Base-by-base conservation (phyloP, 768 basidiomycete species). In the Boletus rex-veris region DNA sequence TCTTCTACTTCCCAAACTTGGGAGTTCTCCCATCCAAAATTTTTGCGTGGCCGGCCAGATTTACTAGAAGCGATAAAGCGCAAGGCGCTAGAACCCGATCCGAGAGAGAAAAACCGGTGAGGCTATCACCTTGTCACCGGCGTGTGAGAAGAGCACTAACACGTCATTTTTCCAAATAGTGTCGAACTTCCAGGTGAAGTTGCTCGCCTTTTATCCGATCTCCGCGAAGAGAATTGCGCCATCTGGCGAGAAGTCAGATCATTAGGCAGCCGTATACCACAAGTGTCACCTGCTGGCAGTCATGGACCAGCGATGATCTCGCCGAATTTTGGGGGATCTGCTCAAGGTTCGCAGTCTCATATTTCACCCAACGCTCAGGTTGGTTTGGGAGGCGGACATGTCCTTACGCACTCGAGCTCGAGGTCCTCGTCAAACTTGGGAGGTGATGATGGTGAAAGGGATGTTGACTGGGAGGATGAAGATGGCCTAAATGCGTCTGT, bases 21-120 rank as follows among this genome's bases (percentile, higher is more conserved):
- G 89, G 90, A 92, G 67, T 92, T 94, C 69, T 88, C 86, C 5
- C 91, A 94, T 67, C 84, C 84, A 70, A 90, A 91, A 63, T 92
- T 93, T 70, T 75, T 90, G 19, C 86, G 88, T 40, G 90, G 83
- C 0, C 81, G 88, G 10, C 84, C 86, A 24, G 90, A 92, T 67
- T 75, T 92, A 40, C 76, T 92, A 11, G 89, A 92, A 63, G 87
- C 87, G 62, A 93, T 93, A 65, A 91, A 89, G 70, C 82, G 91
- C 53, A 92, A 92, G 72, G 87, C 89, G 0, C 73, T 91, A 15
- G 89, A 92, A 61, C 88, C 88, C 0, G 89, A 90, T 71, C 86
- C 86, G 5, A 80, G 78, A 11, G 69, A 70, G 46, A 63, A 58
- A 41, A 63, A 56, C 9, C 68, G 68, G 68, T 69, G 41, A 55